phyloP scores from a whole-genome alignment of 345 rosid species.

The Turritis glabra region DNA sequence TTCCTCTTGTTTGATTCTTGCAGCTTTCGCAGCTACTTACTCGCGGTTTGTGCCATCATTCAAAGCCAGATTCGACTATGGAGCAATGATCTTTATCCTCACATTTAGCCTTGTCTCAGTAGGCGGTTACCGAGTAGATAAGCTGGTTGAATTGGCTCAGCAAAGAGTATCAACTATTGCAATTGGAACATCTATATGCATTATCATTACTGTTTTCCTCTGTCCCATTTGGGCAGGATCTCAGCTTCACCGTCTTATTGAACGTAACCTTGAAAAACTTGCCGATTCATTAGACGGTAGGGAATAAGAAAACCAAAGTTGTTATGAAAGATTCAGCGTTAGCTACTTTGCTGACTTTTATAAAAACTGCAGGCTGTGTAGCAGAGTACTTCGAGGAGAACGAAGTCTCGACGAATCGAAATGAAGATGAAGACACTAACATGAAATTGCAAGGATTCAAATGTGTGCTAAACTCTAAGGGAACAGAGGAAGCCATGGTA shows the following conservation, averaged over 20 bases:
- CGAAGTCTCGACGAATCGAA: conserved; percentile 2
- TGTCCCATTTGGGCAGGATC: conserved; percentile 80
- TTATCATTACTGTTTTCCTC: conserved; percentile 52
- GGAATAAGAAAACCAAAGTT: background rate
- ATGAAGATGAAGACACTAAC: conserved; percentile 38
- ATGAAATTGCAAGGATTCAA: conserved; percentile 50
- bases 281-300: conserved; percentile 68
- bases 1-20: conserved; percentile 11
- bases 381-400: conserved; percentile 51
- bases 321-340: background rate
- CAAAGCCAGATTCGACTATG: conserved; percentile 75
- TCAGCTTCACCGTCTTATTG: conserved; percentile 65
- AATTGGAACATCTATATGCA: conserved; percentile 64
- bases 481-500: conserved; percentile 72
- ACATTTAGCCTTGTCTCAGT: conserved; percentile 76
- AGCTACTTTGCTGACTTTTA: background rate
- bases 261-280: conserved; percentile 59
- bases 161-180: conserved; percentile 63
- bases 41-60: conserved; percentile 73
- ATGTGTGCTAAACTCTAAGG: conserved; percentile 73
- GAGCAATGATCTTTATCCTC: conserved; percentile 73
- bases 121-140: conserved; percentile 62
- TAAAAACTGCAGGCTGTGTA: conserved; percentile 47
- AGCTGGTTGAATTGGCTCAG: conserved; percentile 57
- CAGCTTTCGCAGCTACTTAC: conserved; percentile 76